A percentile compares a stretch with the other conserved stretches of the same genome.
Evolutionary conservation across 2,329 filamentous ascomycete species (phyloP).

Genomic region (Trichophyton schoenleinii): DNA sequence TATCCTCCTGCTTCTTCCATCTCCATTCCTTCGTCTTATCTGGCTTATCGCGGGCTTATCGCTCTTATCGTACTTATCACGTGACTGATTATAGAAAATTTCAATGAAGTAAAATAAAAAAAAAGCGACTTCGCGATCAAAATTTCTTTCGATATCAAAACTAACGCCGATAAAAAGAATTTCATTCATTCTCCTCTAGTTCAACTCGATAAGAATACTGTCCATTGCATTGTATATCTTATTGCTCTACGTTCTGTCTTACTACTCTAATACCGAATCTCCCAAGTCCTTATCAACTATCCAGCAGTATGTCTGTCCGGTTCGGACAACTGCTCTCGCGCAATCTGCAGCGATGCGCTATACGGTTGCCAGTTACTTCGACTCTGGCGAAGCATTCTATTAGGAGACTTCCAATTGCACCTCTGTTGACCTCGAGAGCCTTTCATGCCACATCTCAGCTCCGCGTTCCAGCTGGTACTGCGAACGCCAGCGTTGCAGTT

Average conservation of each 20-base stretch:
- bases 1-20: background rate
- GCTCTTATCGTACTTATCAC: background rate
- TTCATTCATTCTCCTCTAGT: background rate
- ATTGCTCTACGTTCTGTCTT: background rate
- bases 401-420: slow-evolving; percentile 15
- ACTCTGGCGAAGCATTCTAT: slow-evolving; percentile 16
- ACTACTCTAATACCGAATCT: background rate
- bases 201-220: background rate
- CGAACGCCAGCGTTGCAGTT: slow-evolving; percentile 14
- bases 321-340: slow-evolving; percentile 26
- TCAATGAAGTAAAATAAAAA: background rate
- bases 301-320: slow-evolving; percentile 27
- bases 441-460: slow-evolving; percentile 23
- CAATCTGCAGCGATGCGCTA: slow-evolving; percentile 23
- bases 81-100: background rate
- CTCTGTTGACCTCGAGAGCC: slow-evolving; percentile 16
- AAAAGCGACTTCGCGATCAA: too few species aligned
- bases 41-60: background rate
- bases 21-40: background rate
- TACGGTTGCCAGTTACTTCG: slow-evolving; percentile 20
- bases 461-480: slow-evolving; percentile 18
- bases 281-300: background rate
- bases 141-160: background rate
- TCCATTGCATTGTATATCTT: background rate
- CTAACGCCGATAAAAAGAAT: background rate